These are phyloP conservation scores for Apiotrichum porosum DNA, from an alignment of 1,284 basidiomycete species.

Conservation along the genomic window DNA sequence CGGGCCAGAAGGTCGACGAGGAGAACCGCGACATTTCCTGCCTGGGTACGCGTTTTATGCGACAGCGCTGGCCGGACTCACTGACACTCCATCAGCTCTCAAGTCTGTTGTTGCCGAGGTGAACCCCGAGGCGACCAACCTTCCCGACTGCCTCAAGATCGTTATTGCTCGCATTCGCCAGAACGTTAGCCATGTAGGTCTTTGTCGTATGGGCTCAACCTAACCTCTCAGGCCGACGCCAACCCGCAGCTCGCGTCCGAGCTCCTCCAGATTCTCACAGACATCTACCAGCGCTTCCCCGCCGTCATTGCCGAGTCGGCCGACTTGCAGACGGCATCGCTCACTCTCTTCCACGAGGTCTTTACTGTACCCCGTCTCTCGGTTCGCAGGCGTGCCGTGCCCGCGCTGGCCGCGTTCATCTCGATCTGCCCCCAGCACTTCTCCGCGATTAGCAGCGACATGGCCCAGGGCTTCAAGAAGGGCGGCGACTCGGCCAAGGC, in stretches of 20 bases:
- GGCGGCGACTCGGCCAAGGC: constrained; percentile 28
- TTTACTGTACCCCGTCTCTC: constrained; percentile 71
- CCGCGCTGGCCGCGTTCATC: constrained; percentile 56
- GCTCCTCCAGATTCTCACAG: constrained; percentile 82
- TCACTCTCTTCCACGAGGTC: constrained; percentile 68
- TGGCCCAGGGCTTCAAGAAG: constrained; percentile 24
- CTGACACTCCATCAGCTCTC: constrained; percentile 58
- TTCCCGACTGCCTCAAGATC: background rate
- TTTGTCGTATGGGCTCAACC: too few species aligned
- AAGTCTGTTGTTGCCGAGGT: constrained; percentile 92
- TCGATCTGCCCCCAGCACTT: constrained; percentile 31
- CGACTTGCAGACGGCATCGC: constrained; percentile 54
- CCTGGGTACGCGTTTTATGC: constrained; percentile 72
- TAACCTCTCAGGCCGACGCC: constrained; percentile 51
- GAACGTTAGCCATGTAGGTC: constrained; percentile 55
- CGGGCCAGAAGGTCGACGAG: constrained; percentile 32
- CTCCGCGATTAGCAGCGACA: constrained; percentile 21
- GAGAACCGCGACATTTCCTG: constrained; percentile 76
- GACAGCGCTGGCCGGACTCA: too few species aligned
- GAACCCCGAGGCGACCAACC: constrained; percentile 4
- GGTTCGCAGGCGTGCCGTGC: constrained; percentile 83
- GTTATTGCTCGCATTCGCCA: constrained; percentile 50
- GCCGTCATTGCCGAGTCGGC: constrained; percentile 58
- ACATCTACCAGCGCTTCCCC: constrained; percentile 83
- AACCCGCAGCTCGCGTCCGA: constrained; percentile 80